Evolutionary conservation across 805 yeast genomes (phyloP), one percentile per base, ranked within the genome.

Genomic region (Kluyveromyces siamensis): DNA sequence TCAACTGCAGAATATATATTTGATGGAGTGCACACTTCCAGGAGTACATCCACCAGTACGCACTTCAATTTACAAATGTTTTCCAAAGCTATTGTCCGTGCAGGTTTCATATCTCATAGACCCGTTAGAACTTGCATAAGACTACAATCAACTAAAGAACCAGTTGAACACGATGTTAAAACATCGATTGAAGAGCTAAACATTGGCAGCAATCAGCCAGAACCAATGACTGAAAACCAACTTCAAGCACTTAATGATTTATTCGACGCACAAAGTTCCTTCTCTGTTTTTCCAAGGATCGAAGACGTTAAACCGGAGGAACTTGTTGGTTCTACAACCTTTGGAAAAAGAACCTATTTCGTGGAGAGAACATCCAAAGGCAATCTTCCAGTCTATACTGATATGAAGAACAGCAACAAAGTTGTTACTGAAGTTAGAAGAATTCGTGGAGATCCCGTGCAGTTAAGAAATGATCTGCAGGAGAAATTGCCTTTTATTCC

Each of bases 311-410:
- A 60, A 7, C 54, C 63, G 2, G 51, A 55, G 27, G 72, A 70
- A 14, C 48, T 66, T 16, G 53, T 66, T 2, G 62, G 55, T 11
- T 43, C 44, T 9, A 49, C 40, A 39, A 14, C 55, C 14, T 62
- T 63, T 48, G 68, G 65, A 8, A 56, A 57, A 41, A 61, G 60
- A 2, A 57, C 59, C 2, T 71, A 71, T 54, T 63, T 55, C 48
- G 55, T 71, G 11, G 60, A 58, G 40, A 80, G 84, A 62, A 73
- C 87, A 8, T 66, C 74, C 14, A 72, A 69, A 43, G 88, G 91
- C 5, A 80, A 84, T 61, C 72, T 89, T 61, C 96, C 96, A n/a
- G 85, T 88, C 1, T 88, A 88, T 68, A 72, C 76, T 47, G 87
- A 84, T 52, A 65, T 73, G 52, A 86, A 81, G 61, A 52, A 55